Evolutionary conservation across 1,139 yeast genomes (phyloP).

Genomic region (Geotrichum histeridarum): DNA sequence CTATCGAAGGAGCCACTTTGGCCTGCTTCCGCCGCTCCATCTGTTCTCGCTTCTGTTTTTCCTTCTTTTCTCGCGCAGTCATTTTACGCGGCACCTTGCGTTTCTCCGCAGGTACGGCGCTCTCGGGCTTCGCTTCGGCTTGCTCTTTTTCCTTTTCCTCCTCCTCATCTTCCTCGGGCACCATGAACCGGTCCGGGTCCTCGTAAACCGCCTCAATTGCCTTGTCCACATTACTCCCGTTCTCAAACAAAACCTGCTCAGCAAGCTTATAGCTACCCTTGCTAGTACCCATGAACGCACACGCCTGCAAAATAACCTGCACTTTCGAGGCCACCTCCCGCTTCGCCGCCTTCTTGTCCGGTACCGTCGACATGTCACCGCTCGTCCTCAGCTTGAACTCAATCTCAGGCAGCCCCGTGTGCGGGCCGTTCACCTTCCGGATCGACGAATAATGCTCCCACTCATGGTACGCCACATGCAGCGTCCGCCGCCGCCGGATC

Average conservation of each 20-base stretch:
- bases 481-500: slow-evolving; percentile 11
- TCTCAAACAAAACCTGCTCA: background rate
- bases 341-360: background rate
- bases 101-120: too few species aligned
- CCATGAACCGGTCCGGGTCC: background rate
- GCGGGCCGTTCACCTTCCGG: slow-evolving; percentile 39
- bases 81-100: slow-evolving; percentile 21
- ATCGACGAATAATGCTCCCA: slow-evolving; percentile 45
- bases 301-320: background rate
- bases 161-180: background rate
- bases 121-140: slow-evolving; percentile 5
- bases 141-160: background rate
- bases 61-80: slow-evolving; percentile 34
- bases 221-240: background rate
- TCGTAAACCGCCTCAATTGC: slow-evolving; percentile 3
- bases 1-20: background rate
- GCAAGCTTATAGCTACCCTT: background rate
- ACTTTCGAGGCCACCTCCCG: slow-evolving; percentile 2
- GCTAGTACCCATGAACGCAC: slow-evolving; percentile 2
- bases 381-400: slow-evolving; percentile 6
- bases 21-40: slow-evolving; percentile 26
- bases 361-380: background rate
- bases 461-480: slow-evolving; percentile 41
- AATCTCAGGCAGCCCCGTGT: slow-evolving; percentile 35
- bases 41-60: slow-evolving; percentile 32